Evolutionary conservation across 495 filamentous ascomycete genomes (phyloP).

Genomic region (Aspergillus ostianus): DNA sequence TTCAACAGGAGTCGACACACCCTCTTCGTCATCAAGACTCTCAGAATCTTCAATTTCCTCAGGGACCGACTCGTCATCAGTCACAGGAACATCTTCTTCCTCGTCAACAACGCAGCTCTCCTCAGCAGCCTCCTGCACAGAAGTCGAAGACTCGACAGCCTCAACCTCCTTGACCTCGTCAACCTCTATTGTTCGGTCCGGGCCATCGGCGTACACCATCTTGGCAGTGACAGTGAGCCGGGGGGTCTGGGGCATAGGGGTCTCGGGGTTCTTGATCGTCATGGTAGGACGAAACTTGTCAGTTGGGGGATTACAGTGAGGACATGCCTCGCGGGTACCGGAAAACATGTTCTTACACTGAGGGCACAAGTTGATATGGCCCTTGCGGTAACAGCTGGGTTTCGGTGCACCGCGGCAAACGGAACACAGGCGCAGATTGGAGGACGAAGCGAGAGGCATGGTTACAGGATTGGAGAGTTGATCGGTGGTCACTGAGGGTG

Average conservation of each 20-base stretch:
- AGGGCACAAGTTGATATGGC: not conserved
- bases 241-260: no score
- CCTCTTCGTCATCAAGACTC: not conserved
- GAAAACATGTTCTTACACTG: not conserved
- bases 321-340: not conserved
- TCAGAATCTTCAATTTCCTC: not conserved
- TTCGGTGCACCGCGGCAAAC: not conserved
- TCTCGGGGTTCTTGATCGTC: not conserved
- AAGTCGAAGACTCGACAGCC: not conserved
- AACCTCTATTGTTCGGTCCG: not conserved
- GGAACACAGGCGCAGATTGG: not conserved
- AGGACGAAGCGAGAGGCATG: not conserved
- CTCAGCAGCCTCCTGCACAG: not conserved
- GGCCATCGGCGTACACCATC: not conserved
- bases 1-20: not conserved
- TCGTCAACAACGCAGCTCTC: not conserved
- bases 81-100: not conserved
- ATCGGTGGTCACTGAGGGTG: not conserved
- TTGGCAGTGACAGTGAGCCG: not conserved
- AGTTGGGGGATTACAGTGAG: not conserved
- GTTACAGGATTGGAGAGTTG: not conserved
- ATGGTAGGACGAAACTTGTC: not conserved
- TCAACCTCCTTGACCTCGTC: not conserved
- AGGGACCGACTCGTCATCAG: not conserved
- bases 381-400: not conserved